phyloP scores from a whole-genome alignment of 345 rosid species.

The Odontarrhena argentea region DNA sequence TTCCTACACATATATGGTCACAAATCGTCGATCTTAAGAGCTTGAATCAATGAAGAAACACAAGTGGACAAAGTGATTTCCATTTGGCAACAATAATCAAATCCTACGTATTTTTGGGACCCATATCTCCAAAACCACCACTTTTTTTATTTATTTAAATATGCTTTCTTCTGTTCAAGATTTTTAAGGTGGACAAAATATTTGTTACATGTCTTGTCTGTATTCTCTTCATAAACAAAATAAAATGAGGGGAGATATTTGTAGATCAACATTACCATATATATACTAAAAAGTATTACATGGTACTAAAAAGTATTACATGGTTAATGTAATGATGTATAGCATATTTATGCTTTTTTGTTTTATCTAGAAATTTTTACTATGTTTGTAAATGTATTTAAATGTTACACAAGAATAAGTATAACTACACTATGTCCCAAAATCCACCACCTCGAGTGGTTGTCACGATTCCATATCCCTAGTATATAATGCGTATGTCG shows the following conservation, averaged over 20 bases:
- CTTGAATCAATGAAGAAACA: constrained; percentile 26
- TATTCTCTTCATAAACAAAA: not conserved
- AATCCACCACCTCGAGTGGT: constrained; percentile 17
- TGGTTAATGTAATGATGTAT: not conserved
- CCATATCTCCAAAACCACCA: constrained; percentile 9
- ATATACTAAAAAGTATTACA: not conserved
- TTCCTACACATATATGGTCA: constrained; percentile 31
- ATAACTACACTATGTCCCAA: not conserved
- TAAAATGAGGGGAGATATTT: constrained; percentile 11
- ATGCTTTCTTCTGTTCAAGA: constrained; percentile 8
- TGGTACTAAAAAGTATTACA: constrained; percentile 1
- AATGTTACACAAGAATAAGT: not conserved
- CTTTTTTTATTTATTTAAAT: not conserved
- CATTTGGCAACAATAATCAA: constrained; percentile 34
- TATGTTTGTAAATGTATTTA: not conserved
- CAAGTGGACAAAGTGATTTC: constrained; percentile 35
- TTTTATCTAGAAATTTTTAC: not conserved
- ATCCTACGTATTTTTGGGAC: constrained; percentile 33
- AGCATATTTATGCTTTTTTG: not conserved
- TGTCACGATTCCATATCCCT: constrained; percentile 12
- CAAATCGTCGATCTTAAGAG: constrained; percentile 29
- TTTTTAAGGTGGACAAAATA: constrained; percentile 32
- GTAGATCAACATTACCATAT: not conserved
- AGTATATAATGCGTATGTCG: no score
- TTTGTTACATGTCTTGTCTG: constrained; percentile 30